Evolutionary conservation across 305 asterid species (phyloP).

Genomic region (Fraxinus greggii): DNA sequence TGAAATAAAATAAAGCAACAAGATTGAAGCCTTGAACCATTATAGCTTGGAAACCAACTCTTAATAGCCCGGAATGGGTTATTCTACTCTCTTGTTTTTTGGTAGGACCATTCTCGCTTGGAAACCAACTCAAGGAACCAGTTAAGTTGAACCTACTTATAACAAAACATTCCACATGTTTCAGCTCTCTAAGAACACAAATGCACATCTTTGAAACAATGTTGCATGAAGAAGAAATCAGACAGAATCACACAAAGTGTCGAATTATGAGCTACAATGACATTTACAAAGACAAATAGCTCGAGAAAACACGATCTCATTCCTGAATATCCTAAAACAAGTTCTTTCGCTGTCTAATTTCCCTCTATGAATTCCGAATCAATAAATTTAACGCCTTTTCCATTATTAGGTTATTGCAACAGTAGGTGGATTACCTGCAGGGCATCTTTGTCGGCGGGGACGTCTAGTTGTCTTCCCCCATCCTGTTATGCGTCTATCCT

Average conservation of each 20-base stretch:
- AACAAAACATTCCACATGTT: background rate
- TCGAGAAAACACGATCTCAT: conserved; percentile 14
- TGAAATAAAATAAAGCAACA: background rate
- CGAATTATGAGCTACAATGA: conserved; percentile 19
- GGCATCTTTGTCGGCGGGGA: conserved; percentile 82
- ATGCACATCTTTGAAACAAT: conserved; percentile 24
- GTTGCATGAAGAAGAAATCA: conserved; percentile 29
- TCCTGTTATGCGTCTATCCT: conserved; percentile 76
- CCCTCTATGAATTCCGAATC: background rate
- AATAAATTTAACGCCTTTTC: conserved; percentile 31
- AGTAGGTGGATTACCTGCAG: conserved; percentile 44
- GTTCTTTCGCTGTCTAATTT: background rate
- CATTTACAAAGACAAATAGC: conserved; percentile 26
- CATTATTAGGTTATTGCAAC: conserved; percentile 1
- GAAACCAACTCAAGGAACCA: background rate
- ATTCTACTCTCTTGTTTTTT: background rate
- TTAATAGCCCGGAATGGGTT: background rate
- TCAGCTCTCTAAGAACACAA: conserved; percentile 5
- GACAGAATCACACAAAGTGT: conserved; percentile 24
- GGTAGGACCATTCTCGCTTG: background rate
- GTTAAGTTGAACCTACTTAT: background rate
- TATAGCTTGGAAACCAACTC: background rate
- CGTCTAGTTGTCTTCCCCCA: conserved; percentile 98
- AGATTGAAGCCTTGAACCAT: background rate
- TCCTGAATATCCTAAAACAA: conserved; percentile 16